These are phyloP conservation scores for Saccharomycopsis sp. DNA, from an alignment of 805 yeast genomes.

Conservation along the genomic window DNA sequence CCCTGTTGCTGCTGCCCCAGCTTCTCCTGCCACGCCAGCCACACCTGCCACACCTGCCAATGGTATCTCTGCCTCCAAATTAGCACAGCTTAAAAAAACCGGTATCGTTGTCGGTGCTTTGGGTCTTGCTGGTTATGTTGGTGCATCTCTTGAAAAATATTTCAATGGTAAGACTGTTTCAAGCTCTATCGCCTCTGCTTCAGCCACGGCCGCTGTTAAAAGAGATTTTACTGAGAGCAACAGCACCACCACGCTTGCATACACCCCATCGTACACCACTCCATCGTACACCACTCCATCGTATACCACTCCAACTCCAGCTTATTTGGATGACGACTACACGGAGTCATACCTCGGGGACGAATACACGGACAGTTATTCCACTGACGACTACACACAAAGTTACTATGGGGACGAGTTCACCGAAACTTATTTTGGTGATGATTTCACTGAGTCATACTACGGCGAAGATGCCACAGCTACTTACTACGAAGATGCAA, in stretches of 20 bases:
- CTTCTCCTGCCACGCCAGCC: neutral
- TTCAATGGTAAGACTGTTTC: neutral
- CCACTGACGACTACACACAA: neutral
- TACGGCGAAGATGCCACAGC: neutral
- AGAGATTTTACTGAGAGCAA: neutral
- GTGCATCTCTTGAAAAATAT: neutral
- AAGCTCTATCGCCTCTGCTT: neutral
- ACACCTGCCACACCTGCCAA: neutral
- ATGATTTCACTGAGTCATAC: neutral
- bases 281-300: neutral
- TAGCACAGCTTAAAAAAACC: neutral
- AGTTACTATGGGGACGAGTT: neutral
- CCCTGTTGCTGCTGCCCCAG: neutral
- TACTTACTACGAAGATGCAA: neutral
- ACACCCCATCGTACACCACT: neutral
- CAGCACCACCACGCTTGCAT: neutral
- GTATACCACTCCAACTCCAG: neutral
- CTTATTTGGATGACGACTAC: neutral
- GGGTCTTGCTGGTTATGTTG: conserved; percentile 1
- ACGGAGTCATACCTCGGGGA: neutral
- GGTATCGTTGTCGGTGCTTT: neutral
- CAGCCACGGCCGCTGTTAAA: neutral
- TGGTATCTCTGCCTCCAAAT: neutral
- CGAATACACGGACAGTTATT: neutral
- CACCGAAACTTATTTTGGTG: neutral